These are phyloP conservation scores for Pythium plurisporium DNA, from an alignment of 352 stramenopile species.

Conservation along the genomic window DNA sequence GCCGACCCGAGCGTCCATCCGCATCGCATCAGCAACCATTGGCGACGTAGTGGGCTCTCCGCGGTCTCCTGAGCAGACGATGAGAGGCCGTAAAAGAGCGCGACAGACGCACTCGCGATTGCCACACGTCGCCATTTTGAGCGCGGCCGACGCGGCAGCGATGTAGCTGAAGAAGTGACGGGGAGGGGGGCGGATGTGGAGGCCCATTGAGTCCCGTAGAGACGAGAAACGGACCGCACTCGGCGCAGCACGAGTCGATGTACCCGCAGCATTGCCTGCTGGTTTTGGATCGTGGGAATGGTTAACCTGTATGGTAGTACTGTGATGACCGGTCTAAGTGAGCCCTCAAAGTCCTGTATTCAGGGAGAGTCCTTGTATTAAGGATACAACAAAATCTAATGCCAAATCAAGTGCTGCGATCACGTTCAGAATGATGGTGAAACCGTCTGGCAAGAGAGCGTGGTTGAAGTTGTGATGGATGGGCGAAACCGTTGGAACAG, in stretches of 20 bases:
- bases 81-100: neutral
- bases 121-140: constrained; percentile 12
- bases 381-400: neutral
- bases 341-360: no score
- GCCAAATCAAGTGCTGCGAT: neutral
- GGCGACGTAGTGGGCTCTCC: constrained; percentile 2
- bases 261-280: neutral
- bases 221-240: neutral
- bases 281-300: neutral
- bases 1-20: constrained; percentile 27
- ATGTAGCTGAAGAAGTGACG: no score
- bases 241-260: neutral
- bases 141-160: neutral
- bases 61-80: neutral
- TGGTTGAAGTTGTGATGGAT: constrained; percentile 25
- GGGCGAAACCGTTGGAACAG: neutral
- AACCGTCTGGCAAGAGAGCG: neutral
- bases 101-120: neutral
- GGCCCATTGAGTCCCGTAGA: no score
- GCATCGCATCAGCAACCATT: constrained; percentile 23
- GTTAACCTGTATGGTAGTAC: neutral
- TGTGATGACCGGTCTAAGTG: neutral
- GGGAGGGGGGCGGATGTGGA: neutral
- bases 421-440: neutral
- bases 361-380: neutral